Conservation (phyloP, 176 grass and related monocot genomes). For the Raddia guianensis region DNA sequence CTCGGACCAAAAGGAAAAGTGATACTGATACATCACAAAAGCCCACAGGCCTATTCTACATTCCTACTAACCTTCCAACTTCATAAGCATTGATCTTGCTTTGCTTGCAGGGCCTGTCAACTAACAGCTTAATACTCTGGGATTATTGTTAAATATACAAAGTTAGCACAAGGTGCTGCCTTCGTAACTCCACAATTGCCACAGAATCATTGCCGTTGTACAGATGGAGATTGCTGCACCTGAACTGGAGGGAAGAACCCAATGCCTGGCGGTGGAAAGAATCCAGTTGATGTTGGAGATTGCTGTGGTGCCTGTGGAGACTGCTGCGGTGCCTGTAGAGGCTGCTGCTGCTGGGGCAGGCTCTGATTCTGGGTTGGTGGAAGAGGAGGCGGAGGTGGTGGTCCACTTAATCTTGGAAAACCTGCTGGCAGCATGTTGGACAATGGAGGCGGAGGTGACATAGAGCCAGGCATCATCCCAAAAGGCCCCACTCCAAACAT, state of each 20-base stretch:
- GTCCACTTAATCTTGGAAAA: constrained; percentile 46
- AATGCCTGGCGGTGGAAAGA: constrained; percentile 59
- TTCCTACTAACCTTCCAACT: constrained; percentile 41
- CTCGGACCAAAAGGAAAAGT: constrained; percentile 39
- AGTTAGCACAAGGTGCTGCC: constrained; percentile 44
- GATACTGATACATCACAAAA: constrained; percentile 53
- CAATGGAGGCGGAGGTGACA: constrained; percentile 59
- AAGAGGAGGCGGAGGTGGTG: constrained; percentile 51
- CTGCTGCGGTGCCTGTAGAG: constrained; percentile 60
- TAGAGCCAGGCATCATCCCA: constrained; percentile 51
- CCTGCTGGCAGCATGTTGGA: constrained; percentile 44
- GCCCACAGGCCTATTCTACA: constrained; percentile 31
- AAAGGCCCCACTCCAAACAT: constrained; percentile 51
- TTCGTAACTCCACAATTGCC: constrained; percentile 16
- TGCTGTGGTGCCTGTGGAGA: constrained; percentile 53
- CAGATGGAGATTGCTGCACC: constrained; percentile 68
- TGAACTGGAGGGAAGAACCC: constrained; percentile 73
- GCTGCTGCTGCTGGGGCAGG: constrained; percentile 73
- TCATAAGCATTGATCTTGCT: constrained; percentile 44
- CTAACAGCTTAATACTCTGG: constrained; percentile 1
- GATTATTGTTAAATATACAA: constrained; percentile 68
- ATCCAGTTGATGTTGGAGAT: constrained; percentile 59
- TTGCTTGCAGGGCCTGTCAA: constrained; percentile 26
- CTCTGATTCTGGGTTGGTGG: constrained; percentile 48
- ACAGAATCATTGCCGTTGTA: constrained; percentile 64